Evolutionary conservation across 495 filamentous ascomycete genomes (phyloP).

Genomic region (Aspergillus steynii): DNA sequence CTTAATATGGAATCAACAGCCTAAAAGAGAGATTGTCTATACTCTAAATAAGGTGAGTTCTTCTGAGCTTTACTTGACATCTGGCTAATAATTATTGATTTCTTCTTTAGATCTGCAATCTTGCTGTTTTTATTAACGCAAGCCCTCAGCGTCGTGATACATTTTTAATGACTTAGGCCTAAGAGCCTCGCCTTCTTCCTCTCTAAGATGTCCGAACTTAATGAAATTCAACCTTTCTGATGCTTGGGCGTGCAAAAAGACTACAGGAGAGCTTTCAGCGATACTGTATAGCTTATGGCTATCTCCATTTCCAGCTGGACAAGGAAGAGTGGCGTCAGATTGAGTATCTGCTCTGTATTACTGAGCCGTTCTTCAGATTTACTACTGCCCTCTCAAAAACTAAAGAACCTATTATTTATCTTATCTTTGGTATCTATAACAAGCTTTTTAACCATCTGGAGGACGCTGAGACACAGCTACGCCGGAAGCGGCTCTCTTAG

Average conservation of each 20-base stretch:
- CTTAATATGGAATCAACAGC: background rate
- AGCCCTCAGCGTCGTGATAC: conserved; percentile 2
- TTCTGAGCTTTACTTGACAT: too few species aligned
- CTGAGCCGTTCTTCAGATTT: background rate
- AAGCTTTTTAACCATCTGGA: conserved; percentile 2
- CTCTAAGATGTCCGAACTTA: conserved; percentile 7
- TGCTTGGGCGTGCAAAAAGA: background rate
- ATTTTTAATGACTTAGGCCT: background rate
- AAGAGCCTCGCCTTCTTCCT: background rate
- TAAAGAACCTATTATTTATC: background rate
- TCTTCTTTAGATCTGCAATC: too few species aligned
- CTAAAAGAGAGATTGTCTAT: background rate
- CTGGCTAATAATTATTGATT: too few species aligned
- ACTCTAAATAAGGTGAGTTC: conserved; percentile 1
- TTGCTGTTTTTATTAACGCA: background rate
- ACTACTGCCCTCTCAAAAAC: conserved; percentile 2
- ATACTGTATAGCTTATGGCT: background rate
- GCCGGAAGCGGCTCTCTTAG: background rate
- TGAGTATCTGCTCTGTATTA: conserved; percentile 6
- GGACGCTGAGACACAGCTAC: background rate
- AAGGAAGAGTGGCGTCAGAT: background rate
- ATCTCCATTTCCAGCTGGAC: background rate
- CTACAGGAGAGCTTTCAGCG: background rate
- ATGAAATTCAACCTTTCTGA: background rate
- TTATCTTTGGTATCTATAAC: conserved; percentile 3